Evolutionary conservation across 2,329 filamentous ascomycete genomes (phyloP).

Genomic region (Annulohypoxylon truncatum): DNA sequence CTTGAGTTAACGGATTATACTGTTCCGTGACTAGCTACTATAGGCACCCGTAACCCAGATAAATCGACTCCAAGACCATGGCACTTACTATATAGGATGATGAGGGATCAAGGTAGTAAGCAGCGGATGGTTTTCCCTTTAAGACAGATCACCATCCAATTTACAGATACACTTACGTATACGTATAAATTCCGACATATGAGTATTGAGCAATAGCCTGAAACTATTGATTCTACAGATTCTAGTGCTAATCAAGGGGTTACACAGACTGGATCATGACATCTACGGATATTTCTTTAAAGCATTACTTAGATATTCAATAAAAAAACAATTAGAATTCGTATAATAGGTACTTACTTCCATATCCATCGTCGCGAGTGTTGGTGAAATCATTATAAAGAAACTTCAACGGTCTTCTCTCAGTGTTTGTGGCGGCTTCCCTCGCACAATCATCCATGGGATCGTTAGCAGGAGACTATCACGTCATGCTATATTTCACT

Average conservation of each 20-base stretch:
- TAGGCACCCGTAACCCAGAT: too few species aligned
- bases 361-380: neutral
- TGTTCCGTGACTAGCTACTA: too few species aligned
- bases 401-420: neutral
- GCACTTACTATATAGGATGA: too few species aligned
- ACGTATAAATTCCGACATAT: neutral
- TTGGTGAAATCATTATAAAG: neutral
- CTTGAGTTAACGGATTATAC: too few species aligned
- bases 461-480: slow-evolving; percentile 22
- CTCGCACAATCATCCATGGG: neutral
- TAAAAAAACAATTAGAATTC: neutral
- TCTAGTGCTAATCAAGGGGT: neutral
- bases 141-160: neutral
- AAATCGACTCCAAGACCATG: too few species aligned
- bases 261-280: neutral
- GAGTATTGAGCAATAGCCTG: neutral
- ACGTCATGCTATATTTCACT: slow-evolving; percentile 30
- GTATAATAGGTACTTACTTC: neutral
- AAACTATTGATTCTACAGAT: neutral
- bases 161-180: neutral
- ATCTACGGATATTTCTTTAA: neutral
- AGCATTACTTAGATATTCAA: neutral
- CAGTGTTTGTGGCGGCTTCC: neutral
- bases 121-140: too few species aligned
- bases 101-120: too few species aligned